Percentiles rank a stretch among this genome's conserved stretches.
These are phyloP conservation scores for Psilocybe cyanescens DNA, from an alignment of 768 basidiomycete genomes.

Conservation along the genomic window DNA sequence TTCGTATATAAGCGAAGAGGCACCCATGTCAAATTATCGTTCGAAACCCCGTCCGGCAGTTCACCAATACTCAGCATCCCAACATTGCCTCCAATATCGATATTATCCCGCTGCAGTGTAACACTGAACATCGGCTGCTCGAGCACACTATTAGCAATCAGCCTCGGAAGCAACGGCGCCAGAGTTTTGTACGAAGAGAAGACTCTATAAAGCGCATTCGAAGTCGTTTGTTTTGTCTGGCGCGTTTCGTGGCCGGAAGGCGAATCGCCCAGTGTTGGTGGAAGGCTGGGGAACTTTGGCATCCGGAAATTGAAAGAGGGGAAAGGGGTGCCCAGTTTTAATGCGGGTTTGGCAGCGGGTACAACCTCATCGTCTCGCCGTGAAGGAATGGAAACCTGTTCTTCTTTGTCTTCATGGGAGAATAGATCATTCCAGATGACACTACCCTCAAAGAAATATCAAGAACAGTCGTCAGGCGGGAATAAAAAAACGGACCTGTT, in stretches of 20 bases:
- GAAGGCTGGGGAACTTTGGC: slow-evolving; percentile 33
- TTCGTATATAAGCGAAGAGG: slow-evolving; percentile 58
- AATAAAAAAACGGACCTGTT: slow-evolving; percentile 53
- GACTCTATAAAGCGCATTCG: slow-evolving; percentile 20
- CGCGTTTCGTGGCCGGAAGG: slow-evolving; percentile 14
- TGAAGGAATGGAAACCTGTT: slow-evolving; percentile 3
- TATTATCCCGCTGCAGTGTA: slow-evolving; percentile 68
- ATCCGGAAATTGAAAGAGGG: slow-evolving; percentile 26
- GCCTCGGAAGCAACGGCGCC: slow-evolving; percentile 51
- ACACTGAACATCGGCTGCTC: slow-evolving; percentile 55
- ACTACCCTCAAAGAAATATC: slow-evolving; percentile 28
- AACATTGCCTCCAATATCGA: slow-evolving; percentile 70
- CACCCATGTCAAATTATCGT: slow-evolving; percentile 65
- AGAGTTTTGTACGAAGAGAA: slow-evolving; percentile 44
- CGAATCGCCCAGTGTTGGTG: slow-evolving; percentile 14
- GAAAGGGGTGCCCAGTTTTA: slow-evolving; percentile 29
- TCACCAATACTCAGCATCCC: slow-evolving; percentile 71
- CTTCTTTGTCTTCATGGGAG: slow-evolving; percentile 15
- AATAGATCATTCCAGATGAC: slow-evolving; percentile 50
- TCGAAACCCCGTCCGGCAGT: slow-evolving; percentile 53
- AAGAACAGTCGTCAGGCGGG: neutral
- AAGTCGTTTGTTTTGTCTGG: slow-evolving; percentile 9
- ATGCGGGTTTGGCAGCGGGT: slow-evolving; percentile 8
- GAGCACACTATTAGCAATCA: slow-evolving; percentile 41
- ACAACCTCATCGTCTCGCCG: slow-evolving; percentile 5